Base-by-base conservation (phyloP, 441 rosid species). In the California macrophylla region DNA sequence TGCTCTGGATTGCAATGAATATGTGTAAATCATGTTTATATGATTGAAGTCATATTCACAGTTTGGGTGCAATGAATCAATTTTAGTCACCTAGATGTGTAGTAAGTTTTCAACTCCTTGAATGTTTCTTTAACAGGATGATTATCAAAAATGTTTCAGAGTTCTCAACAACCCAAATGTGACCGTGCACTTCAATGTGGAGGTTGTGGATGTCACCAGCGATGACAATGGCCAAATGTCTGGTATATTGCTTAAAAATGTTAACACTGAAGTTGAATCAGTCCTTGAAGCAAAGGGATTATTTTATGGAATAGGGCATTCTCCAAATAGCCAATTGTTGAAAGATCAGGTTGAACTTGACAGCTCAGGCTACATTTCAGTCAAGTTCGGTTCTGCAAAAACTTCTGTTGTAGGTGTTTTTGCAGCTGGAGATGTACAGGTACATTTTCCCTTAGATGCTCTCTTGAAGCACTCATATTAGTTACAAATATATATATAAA, bases 111-210 rank as follows among this genome's bases (percentile, higher is more conserved):
- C 60, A 52, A 52, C 60, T 18, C 24, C 60, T 52, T 52, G 60
- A 52, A 52, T 52, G 60, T 52, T 52, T 52, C 60, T 52, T 52
- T 52, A 52, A 52, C 60, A 52, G 60, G 60, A 52, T 52, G 60
- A 52, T 52, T 52, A 52, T 52, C 24, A 52, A 2, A 52, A 52
- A 52, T 52, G 60, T 52, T 52, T 52, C 60, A 52, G 60, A 18
- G 24, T 52, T 52, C 18, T 52, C 60, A 52, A 20, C 60, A 52
- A 52, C 60, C 60, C 60, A 52, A 52, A 52, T 24, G 18, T 52
- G 60, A 52, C 60, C 18, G 60, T 52, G 60, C 60, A 52, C 60
- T 52, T 52, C 60, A 52, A 20, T 52, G 60, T 52, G 60, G 60
- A 52, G 60, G 60, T 52, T 52, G 60, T 52, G 60, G 60, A 52